phyloP scores from a whole-genome alignment of 352 stramenopile species.

The Aphanomyces astaci region DNA sequence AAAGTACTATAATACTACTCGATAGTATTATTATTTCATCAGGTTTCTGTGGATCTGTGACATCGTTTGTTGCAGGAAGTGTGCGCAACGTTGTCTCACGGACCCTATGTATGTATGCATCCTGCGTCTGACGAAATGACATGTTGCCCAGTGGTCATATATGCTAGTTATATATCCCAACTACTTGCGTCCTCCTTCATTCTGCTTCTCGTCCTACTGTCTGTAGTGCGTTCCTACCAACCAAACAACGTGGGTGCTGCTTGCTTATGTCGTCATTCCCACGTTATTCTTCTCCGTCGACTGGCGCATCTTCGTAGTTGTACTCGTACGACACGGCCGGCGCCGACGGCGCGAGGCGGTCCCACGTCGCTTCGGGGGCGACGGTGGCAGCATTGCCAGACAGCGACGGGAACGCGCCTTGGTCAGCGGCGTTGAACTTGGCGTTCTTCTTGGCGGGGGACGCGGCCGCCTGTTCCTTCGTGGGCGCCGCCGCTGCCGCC shows the following conservation, averaged over 20 bases:
- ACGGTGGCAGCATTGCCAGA: constrained; percentile 33
- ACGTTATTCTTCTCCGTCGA: constrained; percentile 26
- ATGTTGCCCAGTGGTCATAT: too few species aligned
- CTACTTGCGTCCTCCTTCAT: too few species aligned
- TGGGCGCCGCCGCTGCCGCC: constrained; percentile 32
- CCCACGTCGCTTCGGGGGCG: background rate
- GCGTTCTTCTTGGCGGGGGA: constrained; percentile 51
- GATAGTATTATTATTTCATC: too few species aligned
- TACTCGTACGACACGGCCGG: constrained; percentile 26
- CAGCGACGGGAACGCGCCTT: constrained; percentile 73
- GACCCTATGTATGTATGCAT: too few species aligned
- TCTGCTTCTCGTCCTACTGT: too few species aligned
- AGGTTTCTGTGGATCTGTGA: too few species aligned
- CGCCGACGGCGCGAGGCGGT: background rate
- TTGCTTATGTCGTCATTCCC: background rate
- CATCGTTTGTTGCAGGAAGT: too few species aligned
- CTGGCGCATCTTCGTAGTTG: constrained; percentile 35
- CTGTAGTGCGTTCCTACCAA: background rate
- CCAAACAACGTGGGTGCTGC: background rate
- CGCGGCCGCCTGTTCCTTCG: constrained; percentile 36
- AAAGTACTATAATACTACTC: too few species aligned
- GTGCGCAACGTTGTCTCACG: too few species aligned
- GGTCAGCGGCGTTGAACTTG: constrained; percentile 75
- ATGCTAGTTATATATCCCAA: too few species aligned
- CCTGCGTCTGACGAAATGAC: too few species aligned